Evolutionary conservation across 1,284 basidiomycete species (phyloP), one percentile per base, ranked within the genome.

Genomic region (Fomitopsis betulina): DNA sequence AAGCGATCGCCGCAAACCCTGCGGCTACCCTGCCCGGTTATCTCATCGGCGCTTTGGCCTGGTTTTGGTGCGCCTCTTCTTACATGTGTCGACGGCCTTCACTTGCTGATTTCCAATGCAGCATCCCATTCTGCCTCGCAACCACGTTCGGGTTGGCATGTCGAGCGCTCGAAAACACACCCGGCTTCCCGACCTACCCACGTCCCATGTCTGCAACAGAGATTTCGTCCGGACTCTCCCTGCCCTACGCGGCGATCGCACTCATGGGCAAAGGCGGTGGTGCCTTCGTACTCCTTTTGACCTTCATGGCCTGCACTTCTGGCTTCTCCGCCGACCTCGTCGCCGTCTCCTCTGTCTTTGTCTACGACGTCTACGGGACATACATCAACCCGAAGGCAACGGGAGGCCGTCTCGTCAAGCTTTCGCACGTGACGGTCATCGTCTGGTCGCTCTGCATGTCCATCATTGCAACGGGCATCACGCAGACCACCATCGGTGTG

Each of bases 301-400:
- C 75, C 3, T 76, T 76, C 64, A 69, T 78, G 64, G 76, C 76
- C 3, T 73, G 79, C 42, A 80, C 77, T 0, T 76, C 74, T 2
- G 75, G 78, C 0, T 69, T 75, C 1, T 76, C 78, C 9, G 78
- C 79, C 0, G 78, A 82, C 61, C 71, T 80, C 10, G 75, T 80
- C 49, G 79, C 79, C 5, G 76, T 79, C 4, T 76, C 76, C 1
- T 74, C 76, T 5, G 70, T 81, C 10, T 62, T 78, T 27, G 75
- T 78, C 1, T 80, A 74, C 63, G 79, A 80, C 65, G 59, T 81
- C 35, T 80, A 75, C 67, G 71, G 76, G 54, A 67, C 72, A 7
- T 75, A 74, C 58, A 65, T 73, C 60, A 69, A 68, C 27, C 61
- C 72, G 73, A 60, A 79, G 76, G 79, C 74, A 69, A 19, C 72